phyloP scores from a whole-genome alignment of 2,329 filamentous ascomycete genomes.

The Scedosporium dehoogii region DNA sequence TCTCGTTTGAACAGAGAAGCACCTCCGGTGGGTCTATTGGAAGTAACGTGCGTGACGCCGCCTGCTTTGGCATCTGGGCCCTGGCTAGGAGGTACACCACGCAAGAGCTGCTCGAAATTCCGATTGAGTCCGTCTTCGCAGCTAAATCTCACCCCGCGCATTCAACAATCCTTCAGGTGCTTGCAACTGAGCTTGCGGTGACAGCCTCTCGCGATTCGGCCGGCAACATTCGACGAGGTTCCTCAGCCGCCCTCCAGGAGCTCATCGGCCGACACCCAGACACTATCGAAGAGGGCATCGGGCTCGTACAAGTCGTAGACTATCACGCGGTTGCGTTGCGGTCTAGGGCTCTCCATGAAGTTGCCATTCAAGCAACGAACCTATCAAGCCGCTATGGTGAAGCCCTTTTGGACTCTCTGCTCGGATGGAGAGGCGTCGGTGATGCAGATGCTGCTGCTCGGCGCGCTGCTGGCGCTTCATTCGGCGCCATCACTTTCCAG shows the following conservation, averaged over 20 bases:
- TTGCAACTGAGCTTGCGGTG: conserved; percentile 73
- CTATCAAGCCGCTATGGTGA: conserved; percentile 60
- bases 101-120: conserved; percentile 58
- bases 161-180: conserved; percentile 56
- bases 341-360: conserved; percentile 68
- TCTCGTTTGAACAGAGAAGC: conserved; percentile 82
- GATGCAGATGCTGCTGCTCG: conserved; percentile 68
- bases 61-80: conserved; percentile 94
- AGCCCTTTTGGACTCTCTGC: conserved; percentile 58
- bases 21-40: conserved; percentile 78
- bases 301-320: conserved; percentile 80
- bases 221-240: conserved; percentile 85
- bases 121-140: conserved; percentile 33
- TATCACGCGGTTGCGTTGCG: conserved; percentile 90
- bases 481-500: conserved; percentile 48
- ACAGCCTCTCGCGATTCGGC: conserved; percentile 79
- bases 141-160: conserved; percentile 24
- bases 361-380: conserved; percentile 58
- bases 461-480: conserved; percentile 58
- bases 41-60: conserved; percentile 85
- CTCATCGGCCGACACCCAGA: conserved; percentile 88
- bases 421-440: conserved; percentile 82
- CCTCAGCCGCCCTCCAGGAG: conserved; percentile 89
- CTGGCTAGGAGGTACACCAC: conserved; percentile 81
- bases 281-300: conserved; percentile 69